phyloP scores from a whole-genome alignment of 331 rosid genomes.

The Ulmus americana region DNA sequence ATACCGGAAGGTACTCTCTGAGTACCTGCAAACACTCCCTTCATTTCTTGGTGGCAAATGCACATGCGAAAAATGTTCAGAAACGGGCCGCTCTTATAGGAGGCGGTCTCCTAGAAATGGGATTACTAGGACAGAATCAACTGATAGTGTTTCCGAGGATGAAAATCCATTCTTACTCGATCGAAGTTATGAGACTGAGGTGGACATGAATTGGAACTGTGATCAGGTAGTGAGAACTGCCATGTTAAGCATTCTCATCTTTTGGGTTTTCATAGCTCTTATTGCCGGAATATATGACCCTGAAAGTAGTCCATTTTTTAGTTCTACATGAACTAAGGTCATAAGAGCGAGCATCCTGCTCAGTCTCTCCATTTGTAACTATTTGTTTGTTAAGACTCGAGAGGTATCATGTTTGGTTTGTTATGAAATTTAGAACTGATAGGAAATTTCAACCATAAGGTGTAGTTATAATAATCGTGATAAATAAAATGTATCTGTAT shows the following conservation, averaged over 20 bases:
- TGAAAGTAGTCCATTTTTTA: constrained; percentile 26
- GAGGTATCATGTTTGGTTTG: background rate
- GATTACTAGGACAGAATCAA: constrained; percentile 19
- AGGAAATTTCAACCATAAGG: too few relatives aligned
- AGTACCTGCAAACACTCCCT: constrained; percentile 44
- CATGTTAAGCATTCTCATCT: constrained; percentile 51
- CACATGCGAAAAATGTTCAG: constrained; percentile 52
- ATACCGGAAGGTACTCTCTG: constrained; percentile 45
- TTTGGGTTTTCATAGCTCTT: constrained; percentile 61
- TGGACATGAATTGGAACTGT: constrained; percentile 24
- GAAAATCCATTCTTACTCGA: constrained; percentile 20
- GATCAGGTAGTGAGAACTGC: constrained; percentile 59
- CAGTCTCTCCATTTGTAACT: background rate
- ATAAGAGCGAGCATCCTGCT: background rate
- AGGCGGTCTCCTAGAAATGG: constrained; percentile 26
- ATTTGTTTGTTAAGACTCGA: too few relatives aligned
- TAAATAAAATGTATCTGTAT: too few relatives aligned
- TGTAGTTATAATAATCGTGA: too few relatives aligned
- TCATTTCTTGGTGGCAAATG: constrained; percentile 65
- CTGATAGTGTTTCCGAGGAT: constrained; percentile 16
- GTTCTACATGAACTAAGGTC: constrained; percentile 27
- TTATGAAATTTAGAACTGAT: too few relatives aligned
- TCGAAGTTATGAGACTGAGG: constrained; percentile 31
- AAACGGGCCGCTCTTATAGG: constrained; percentile 15
- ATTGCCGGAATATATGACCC: constrained; percentile 45